Percentiles rank a stretch among this genome's conserved stretches.
Evolutionary conservation across 2,329 filamentous ascomycete species (phyloP).

Genomic region (Macrophomina tecta): DNA sequence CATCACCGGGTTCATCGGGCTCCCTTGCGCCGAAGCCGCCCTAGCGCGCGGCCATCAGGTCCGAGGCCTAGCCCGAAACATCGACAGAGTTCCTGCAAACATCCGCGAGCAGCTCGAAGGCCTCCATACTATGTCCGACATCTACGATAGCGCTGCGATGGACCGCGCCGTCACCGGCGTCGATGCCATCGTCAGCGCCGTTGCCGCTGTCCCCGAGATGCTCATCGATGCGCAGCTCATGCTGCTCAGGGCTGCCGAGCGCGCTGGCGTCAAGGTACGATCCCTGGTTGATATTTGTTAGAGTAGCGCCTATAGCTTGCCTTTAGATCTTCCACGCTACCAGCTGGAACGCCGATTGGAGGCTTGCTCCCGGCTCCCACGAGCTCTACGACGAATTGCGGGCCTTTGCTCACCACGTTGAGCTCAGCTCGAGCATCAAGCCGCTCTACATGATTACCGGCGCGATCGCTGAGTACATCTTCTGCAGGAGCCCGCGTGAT

Average conservation of each 20-base stretch:
- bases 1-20: conserved; percentile 3
- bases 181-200: conserved; percentile 46
- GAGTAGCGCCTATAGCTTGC: not conserved
- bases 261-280: conserved; percentile 39
- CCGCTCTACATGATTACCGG: not conserved
- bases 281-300: not conserved
- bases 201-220: conserved; percentile 35
- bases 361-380: not conserved
- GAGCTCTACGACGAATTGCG: not conserved
- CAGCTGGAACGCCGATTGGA: conserved; percentile 45
- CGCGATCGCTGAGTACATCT: not conserved
- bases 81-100: not conserved
- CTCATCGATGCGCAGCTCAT: conserved; percentile 44
- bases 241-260: conserved; percentile 46
- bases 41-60: conserved; percentile 1
- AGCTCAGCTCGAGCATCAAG: not conserved
- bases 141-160: conserved; percentile 42
- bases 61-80: conserved; percentile 7
- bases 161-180: conserved; percentile 42
- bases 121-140: conserved; percentile 35
- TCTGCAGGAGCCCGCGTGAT: not conserved
- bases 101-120: conserved; percentile 35
- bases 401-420: not conserved
- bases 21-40: not conserved
- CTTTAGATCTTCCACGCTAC: conserved; percentile 35